Evolutionary conservation across 306 rosid species (phyloP).

Genomic region (Quercus aquifolioides): DNA sequence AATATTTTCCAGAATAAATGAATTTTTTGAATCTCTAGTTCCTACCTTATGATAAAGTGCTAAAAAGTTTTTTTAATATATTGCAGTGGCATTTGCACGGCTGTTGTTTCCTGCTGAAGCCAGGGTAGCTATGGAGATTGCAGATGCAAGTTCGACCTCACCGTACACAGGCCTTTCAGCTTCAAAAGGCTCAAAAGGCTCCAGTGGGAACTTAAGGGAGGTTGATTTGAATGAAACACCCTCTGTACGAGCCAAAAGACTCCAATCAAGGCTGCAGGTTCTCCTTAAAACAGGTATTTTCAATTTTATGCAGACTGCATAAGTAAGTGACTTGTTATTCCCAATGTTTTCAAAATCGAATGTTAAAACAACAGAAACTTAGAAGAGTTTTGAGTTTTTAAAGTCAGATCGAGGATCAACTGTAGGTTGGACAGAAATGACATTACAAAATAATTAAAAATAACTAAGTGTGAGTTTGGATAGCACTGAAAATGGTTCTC

Average conservation of each 20-base stretch:
- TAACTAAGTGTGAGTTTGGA: too few species aligned
- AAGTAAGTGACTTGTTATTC: too few species aligned
- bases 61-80: neutral
- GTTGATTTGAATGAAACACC: slow-evolving; percentile 90
- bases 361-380: too few species aligned
- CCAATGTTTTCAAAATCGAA: too few species aligned
- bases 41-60: slow-evolving; percentile 7
- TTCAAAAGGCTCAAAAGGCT: slow-evolving; percentile 35
- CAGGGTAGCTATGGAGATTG: slow-evolving; percentile 73
- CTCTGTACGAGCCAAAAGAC: slow-evolving; percentile 49
- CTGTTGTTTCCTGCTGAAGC: slow-evolving; percentile 83
- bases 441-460: too few species aligned
- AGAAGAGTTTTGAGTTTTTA: too few species aligned
- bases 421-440: too few species aligned
- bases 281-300: too few species aligned
- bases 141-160: slow-evolving; percentile 51
- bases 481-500: too few species aligned
- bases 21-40: neutral
- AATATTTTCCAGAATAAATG: neutral
- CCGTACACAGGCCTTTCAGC: slow-evolving; percentile 19
- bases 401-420: too few species aligned
- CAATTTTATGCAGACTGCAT: too few species aligned
- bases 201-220: slow-evolving; percentile 55
- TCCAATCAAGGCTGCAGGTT: too few species aligned
- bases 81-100: slow-evolving; percentile 77